Conservation (phyloP, 306 rosid species). For the Gynostemma pentaphyllum region DNA sequence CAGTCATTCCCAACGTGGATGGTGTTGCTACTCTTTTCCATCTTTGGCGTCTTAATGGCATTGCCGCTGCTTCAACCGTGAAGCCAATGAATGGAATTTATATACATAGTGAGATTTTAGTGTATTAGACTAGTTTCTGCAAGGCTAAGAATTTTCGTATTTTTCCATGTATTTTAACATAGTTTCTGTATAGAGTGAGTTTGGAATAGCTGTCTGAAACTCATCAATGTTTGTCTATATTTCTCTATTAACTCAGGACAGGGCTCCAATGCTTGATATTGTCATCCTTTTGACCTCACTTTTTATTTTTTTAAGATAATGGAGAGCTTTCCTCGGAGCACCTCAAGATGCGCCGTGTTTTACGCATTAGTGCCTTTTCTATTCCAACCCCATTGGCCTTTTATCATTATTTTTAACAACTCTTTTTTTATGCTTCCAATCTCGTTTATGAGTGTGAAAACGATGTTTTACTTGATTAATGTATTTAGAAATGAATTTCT, state of each 20-base stretch:
- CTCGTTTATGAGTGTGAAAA: too few species aligned
- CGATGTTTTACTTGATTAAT: too few species aligned
- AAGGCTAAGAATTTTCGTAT: slow-evolving; percentile 5
- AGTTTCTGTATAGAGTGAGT: slow-evolving; percentile 3
- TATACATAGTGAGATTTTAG: slow-evolving; percentile 3
- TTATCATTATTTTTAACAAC: neutral
- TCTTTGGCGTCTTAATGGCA: slow-evolving; percentile 89
- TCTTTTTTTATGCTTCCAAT: too few species aligned
- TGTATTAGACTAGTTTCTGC: slow-evolving; percentile 8
- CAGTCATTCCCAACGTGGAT: slow-evolving; percentile 83
- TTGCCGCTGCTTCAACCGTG: slow-evolving; percentile 88
- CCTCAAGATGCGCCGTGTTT: slow-evolving; percentile 8
- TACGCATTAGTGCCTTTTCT: neutral
- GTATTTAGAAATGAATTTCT: too few species aligned
- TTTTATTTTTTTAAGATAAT: neutral
- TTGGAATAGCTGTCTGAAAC: slow-evolving; percentile 2
- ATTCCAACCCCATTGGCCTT: neutral
- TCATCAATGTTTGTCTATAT: slow-evolving; percentile 6
- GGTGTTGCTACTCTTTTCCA: slow-evolving; percentile 74
- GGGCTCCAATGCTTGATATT: neutral
- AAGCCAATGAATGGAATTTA: slow-evolving; percentile 15
- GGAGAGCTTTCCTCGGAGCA: neutral
- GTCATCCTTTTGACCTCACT: neutral
- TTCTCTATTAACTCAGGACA: neutral
- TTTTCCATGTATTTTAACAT: slow-evolving; percentile 1